Evolutionary conservation across 352 stramenopile species (phyloP), one percentile per base, ranked within the genome.

Genomic region (Globisporangium orthogonon): DNA sequence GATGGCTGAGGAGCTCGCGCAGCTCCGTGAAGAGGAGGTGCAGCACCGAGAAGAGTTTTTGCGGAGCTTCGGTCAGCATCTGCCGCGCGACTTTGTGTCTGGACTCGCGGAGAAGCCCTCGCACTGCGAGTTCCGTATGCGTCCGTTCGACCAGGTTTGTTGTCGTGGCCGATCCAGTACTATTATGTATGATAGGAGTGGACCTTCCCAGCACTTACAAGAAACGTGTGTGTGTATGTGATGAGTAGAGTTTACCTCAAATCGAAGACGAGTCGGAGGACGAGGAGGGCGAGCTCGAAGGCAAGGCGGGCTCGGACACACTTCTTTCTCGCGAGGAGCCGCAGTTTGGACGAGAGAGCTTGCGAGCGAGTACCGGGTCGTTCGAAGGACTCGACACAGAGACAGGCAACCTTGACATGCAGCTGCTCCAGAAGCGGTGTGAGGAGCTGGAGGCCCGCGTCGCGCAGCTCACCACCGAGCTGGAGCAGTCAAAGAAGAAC

Each of bases 51-150:
- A 95, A 37, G 63, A 72, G 13, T 95, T 95, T 58, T 64, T 95
- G 43, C 74, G 69, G 2, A 83, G 69, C 54, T 91, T 75, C 69
- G 86, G 86, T 1, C 83, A 92, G 54, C 86, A 95, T 54, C 63
- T 95, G 23, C 86, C 83, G 13, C 82, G 83, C 15, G 82, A 94
- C 60, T 91, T 95, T 43, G 79, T 93, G 0, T 71, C 80, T 6
- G 86, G 86, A 4, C 63, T 95, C 23, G 84, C 82, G 1, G 86
- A 95, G 59, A 95, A 95, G 50, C 86, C 86, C 4, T 94, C 86
- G 45, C 86, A 95, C 61, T 95, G 86, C 60, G 84, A 92, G 50
- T 91, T 95, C 52, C 78, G 83, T 7, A 95, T 93, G 83, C 70
- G 83, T 14, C 86, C 86, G 29, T 95, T 91, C 66, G 86, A 95